These are phyloP conservation scores for Anthracocystis walkeri DNA, from an alignment of 1,284 basidiomycete genomes.

Conservation along the genomic window DNA sequence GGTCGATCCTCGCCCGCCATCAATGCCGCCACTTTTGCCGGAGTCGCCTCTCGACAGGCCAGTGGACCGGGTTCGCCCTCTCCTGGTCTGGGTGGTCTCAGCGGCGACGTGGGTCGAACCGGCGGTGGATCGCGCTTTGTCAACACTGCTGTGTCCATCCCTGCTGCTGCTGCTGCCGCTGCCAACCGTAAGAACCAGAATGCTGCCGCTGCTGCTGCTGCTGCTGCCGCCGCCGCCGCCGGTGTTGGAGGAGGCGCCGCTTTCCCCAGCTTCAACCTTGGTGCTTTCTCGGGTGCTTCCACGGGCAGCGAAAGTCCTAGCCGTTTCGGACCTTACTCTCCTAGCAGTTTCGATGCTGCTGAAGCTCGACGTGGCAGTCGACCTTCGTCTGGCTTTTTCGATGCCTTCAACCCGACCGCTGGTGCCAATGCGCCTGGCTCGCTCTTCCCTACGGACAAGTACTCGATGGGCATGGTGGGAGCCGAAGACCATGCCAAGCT, in stretches of 20 bases:
- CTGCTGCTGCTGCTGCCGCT: constrained; percentile 33
- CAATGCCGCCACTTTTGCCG: constrained; percentile 35
- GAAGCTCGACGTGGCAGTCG: constrained; percentile 45
- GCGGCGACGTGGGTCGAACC: constrained; percentile 35
- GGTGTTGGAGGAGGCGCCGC: constrained; percentile 10
- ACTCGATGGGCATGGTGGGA: constrained; percentile 46
- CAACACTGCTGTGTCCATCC: constrained; percentile 45
- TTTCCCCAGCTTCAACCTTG: constrained; percentile 53
- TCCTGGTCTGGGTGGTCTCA: constrained; percentile 33
- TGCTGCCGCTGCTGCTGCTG: constrained; percentile 16
- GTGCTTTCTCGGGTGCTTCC: constrained; percentile 40
- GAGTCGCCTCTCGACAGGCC: constrained; percentile 37
- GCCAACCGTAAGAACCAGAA: constrained; percentile 28
- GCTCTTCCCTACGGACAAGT: constrained; percentile 51
- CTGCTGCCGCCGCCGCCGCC: constrained; percentile 5
- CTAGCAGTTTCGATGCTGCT: constrained; percentile 41
- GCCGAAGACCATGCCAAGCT: constrained; percentile 41
- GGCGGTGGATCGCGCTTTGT: constrained; percentile 48
- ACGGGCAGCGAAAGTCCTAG: constrained; percentile 48
- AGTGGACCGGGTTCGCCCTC: constrained; percentile 46
- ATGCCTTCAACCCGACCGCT: constrained; percentile 54
- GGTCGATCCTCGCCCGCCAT: constrained; percentile 46
- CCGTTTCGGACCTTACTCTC: constrained; percentile 54
- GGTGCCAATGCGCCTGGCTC: constrained; percentile 45
- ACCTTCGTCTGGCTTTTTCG: constrained; percentile 58